A percentile compares a stretch with the other conserved stretches of the same genome.
These are phyloP conservation scores for Neonectria coccinea DNA, from an alignment of 2,329 filamentous ascomycete genomes.

Conservation along the genomic window DNA sequence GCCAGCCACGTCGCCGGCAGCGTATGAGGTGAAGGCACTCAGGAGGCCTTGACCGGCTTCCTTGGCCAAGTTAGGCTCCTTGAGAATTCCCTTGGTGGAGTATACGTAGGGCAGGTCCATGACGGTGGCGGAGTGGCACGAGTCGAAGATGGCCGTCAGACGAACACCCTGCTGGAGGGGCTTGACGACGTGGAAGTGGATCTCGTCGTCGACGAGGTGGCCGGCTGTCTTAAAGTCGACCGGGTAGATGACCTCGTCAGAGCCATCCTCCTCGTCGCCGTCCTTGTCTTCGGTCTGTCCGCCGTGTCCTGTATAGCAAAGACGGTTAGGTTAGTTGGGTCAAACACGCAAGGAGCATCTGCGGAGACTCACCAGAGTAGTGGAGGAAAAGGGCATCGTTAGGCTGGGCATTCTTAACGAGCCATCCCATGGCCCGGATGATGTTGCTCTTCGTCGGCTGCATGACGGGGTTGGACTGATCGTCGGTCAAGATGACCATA, in stretches of 20 bases:
- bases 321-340: slow-evolving; percentile 30
- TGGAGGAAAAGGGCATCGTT: slow-evolving; percentile 84
- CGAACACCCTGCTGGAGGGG: slow-evolving; percentile 86
- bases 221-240: slow-evolving; percentile 77
- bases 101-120: slow-evolving; percentile 84
- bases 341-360: not conserved
- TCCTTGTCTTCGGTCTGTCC: slow-evolving; percentile 80
- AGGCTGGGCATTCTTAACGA: slow-evolving; percentile 76
- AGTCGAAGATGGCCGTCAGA: slow-evolving; percentile 84
- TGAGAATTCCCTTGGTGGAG: slow-evolving; percentile 82
- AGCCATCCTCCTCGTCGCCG: slow-evolving; percentile 82
- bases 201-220: slow-evolving; percentile 83
- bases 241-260: slow-evolving; percentile 83
- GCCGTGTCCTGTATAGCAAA: slow-evolving; percentile 70
- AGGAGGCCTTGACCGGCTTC: slow-evolving; percentile 80
- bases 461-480: slow-evolving; percentile 76
- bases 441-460: slow-evolving; percentile 83
- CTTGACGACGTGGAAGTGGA: slow-evolving; percentile 81
- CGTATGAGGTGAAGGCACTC: slow-evolving; percentile 80
- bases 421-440: slow-evolving; percentile 79
- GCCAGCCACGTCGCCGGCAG: slow-evolving; percentile 83
- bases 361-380: slow-evolving; percentile 68
- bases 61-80: slow-evolving; percentile 84
- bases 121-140: slow-evolving; percentile 82
- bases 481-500: slow-evolving; percentile 83